These are phyloP conservation scores for Iris macrosiphon DNA, from an alignment of 106 monocot genomes.

Conservation along the genomic window DNA sequence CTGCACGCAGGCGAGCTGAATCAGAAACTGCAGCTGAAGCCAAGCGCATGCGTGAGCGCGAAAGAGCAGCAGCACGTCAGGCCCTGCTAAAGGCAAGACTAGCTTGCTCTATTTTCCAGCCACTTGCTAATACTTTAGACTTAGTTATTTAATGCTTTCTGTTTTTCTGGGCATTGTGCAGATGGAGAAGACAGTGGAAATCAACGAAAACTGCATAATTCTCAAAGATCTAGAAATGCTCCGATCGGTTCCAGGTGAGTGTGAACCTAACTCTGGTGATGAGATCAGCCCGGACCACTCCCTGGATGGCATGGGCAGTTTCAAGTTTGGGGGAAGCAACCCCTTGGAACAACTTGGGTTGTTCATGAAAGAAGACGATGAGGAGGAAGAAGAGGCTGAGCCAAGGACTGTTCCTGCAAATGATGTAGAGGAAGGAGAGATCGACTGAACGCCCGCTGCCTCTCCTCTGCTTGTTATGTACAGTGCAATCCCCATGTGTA, in stretches of 20 bases:
- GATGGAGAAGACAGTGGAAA: constrained; percentile 87
- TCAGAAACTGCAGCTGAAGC: constrained; percentile 80
- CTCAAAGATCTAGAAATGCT: constrained; percentile 87
- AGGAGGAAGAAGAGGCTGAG: constrained; percentile 78
- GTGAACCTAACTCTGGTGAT: constrained; percentile 44
- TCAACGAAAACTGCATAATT: constrained; percentile 52
- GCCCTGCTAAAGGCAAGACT: constrained; percentile 61
- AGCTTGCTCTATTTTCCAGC: background rate
- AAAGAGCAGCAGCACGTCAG: constrained; percentile 92
- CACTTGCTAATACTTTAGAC: background rate
- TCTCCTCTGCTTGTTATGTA: too few relatives aligned
- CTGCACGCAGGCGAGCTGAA: constrained; percentile 54
- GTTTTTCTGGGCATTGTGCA: constrained; percentile 12
- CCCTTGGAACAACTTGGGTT: constrained; percentile 88
- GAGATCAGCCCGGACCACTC: constrained; percentile 58
- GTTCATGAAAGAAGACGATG: constrained; percentile 87
- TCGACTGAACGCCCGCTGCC: constrained; percentile 24
- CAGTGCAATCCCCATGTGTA: too few relatives aligned
- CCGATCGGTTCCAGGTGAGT: constrained; percentile 35
- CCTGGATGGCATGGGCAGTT: constrained; percentile 50
- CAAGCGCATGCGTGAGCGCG: constrained; percentile 67
- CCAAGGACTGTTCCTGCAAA: constrained; percentile 8
- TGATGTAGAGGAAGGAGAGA: constrained; percentile 63
- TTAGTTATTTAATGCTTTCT: background rate
- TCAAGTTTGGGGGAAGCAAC: constrained; percentile 52